Base-by-base conservation (phyloP, 306 rosid species). In the Purshia tridentata region DNA sequence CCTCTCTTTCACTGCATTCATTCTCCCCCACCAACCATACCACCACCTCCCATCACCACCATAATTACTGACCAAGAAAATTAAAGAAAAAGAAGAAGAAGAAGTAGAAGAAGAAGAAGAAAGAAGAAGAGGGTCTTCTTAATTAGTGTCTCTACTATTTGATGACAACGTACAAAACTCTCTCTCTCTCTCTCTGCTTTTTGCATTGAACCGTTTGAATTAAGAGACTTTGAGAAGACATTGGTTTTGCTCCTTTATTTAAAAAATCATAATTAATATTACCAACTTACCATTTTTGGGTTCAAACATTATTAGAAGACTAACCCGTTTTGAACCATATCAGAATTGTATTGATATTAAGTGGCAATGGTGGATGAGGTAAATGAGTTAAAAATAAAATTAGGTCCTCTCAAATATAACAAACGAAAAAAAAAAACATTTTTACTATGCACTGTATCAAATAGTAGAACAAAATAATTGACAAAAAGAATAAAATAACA, bases 11-110 rank as follows among this genome's bases (percentile, higher is more conserved):
- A 70, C 78, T 47, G 87, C 92, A 93, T 91, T 93, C 87, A 93
- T 87, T 91, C 92, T 82, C 75, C 68, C 85, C 73, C 84, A 91
- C 84, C 97, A 82, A 89, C 89, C 81, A 65, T 39, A 68, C 67
- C 55, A 72, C 69, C 82, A 84, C 84, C 52, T 61, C 82, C 78
- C 42, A 41, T 78, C 90, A 50, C 74, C 70, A 57, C 73, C 87
- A 65, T 59, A 72, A 72, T 68, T 75, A 65, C 62, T 56, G 46
- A 29, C 67, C 81, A 70, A 56, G 55, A 57, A 53, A 65, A 77
- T 23, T 40, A 40, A 35, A 75, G 60, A 69, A 65, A 48, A 41
- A 55, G 53, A 76, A 15, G 12, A 44, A 65, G 20, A 20, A 48
- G 12, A 12, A 19, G 29, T 12, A 14, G 45, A 8, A 52, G 22